These are phyloP conservation scores for Tuber melanosporum DNA, from an alignment of 495 filamentous ascomycete species.

Conservation along the genomic window DNA sequence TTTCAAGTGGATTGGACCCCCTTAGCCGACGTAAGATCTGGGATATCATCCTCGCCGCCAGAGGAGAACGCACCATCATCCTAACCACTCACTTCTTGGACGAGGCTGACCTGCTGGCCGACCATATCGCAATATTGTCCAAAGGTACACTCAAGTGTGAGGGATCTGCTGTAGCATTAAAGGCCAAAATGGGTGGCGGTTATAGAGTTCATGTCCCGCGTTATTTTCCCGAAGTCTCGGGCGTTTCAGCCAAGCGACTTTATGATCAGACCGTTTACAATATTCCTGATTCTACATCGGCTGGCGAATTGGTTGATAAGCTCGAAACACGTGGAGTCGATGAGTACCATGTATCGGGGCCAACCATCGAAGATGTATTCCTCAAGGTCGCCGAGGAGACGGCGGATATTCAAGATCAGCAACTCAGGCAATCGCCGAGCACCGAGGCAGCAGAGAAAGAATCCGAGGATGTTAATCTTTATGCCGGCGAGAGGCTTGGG, in stretches of 20 bases:
- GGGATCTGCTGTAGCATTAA: conserved; percentile 72
- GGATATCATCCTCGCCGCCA: conserved; percentile 77
- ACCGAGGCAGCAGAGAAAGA: conserved; percentile 18
- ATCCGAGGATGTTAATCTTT: conserved; percentile 50
- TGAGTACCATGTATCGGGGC: conserved; percentile 72
- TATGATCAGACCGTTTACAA: conserved; percentile 67
- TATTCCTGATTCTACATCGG: conserved; percentile 55
- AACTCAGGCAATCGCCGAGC: conserved; percentile 33
- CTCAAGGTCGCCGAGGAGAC: conserved; percentile 71
- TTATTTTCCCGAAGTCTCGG: conserved; percentile 51
- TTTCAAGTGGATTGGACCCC: conserved; percentile 75
- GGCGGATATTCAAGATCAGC: conserved; percentile 30
- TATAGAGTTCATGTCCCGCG: conserved; percentile 68
- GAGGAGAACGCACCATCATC: conserved; percentile 70
- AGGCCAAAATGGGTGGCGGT: conserved; percentile 61
- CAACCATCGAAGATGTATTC: conserved; percentile 84
- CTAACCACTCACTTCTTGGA: conserved; percentile 81
- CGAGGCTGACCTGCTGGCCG: conserved; percentile 68
- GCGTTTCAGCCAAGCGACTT: conserved; percentile 52
- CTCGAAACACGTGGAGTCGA: conserved; percentile 57
- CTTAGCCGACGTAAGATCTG: conserved; percentile 76
- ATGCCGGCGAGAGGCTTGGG: conserved; percentile 60
- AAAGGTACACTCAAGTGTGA: conserved; percentile 64
- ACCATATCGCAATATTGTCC: conserved; percentile 70
- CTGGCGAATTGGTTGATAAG: conserved; percentile 58